These are phyloP conservation scores for Daldinia eschscholtzii DNA, from an alignment of 2,329 filamentous ascomycete species.

Conservation along the genomic window DNA sequence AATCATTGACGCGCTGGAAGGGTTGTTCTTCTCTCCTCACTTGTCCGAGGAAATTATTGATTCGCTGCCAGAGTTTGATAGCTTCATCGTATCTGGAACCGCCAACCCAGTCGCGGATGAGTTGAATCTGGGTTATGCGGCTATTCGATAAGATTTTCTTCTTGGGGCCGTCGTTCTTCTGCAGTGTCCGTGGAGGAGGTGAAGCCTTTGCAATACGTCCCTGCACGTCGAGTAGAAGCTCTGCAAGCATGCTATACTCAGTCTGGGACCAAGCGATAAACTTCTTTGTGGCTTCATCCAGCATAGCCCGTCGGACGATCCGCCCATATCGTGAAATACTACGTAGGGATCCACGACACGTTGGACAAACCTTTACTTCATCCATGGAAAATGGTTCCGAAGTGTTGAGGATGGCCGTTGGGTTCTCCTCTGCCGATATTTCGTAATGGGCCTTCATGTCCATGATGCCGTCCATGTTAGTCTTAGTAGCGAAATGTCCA, in stretches of 20 bases:
- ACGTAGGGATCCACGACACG: conserved; percentile 70
- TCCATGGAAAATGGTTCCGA: conserved; percentile 64
- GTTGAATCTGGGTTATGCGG: conserved; percentile 37
- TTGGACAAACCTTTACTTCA: conserved; percentile 67
- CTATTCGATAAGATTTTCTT: conserved; percentile 23
- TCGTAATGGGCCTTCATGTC: conserved; percentile 65
- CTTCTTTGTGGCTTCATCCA: conserved; percentile 74
- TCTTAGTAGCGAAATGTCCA: conserved; percentile 72
- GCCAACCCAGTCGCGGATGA: conserved; percentile 38
- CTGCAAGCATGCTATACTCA: conserved; percentile 57
- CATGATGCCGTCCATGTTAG: conserved; percentile 72
- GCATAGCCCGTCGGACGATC: conserved; percentile 68
- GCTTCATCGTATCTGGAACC: conserved; percentile 46
- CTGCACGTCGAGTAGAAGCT: conserved; percentile 49
- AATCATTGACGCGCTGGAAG: conserved; percentile 60
- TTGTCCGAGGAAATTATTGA: conserved; percentile 44
- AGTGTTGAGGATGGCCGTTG: conserved; percentile 52
- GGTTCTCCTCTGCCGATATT: conserved; percentile 53
- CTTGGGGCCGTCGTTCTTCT: conserved; percentile 7
- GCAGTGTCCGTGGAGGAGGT: not conserved
- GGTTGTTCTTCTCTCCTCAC: conserved; percentile 63
- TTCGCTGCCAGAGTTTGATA: conserved; percentile 37
- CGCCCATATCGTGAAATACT: conserved; percentile 72
- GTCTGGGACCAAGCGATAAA: conserved; percentile 68
- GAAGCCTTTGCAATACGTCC: conserved; percentile 11